Conservation (phyloP, 441 rosid genomes). For the Gossypium davidsonii region DNA sequence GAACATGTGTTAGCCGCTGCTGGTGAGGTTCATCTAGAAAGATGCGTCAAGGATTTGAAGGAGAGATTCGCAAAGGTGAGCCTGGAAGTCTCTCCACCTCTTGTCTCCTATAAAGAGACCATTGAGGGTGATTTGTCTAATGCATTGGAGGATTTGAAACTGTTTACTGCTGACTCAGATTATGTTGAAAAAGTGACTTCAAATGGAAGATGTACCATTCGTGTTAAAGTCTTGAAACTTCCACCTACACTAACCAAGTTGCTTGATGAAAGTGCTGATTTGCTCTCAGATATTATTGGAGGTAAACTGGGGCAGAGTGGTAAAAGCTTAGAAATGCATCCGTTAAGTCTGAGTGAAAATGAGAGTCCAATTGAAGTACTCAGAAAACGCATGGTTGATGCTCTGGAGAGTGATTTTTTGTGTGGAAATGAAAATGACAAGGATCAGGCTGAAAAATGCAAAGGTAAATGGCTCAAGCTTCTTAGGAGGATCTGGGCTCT, state of each 20-base stretch:
- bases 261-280: slow-evolving; percentile 69
- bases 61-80: slow-evolving; percentile 88
- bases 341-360: slow-evolving; percentile 25
- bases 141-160: slow-evolving; percentile 54
- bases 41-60: slow-evolving; percentile 79
- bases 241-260: slow-evolving; percentile 68
- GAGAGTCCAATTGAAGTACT: slow-evolving; percentile 54
- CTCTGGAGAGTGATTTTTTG: slow-evolving; percentile 46
- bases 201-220: slow-evolving; percentile 66
- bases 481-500: slow-evolving; percentile 84
- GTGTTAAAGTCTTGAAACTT: slow-evolving; percentile 76
- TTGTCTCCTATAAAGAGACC: slow-evolving; percentile 85
- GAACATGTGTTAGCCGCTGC: slow-evolving; percentile 94
- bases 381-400: slow-evolving; percentile 46
- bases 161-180: slow-evolving; percentile 46
- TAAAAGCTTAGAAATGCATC: slow-evolving; percentile 40
- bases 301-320: slow-evolving; percentile 47
- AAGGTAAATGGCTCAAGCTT: slow-evolving; percentile 61
- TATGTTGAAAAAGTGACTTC: slow-evolving; percentile 69
- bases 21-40: slow-evolving; percentile 91
- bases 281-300: slow-evolving; percentile 60
- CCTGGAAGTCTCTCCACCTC: slow-evolving; percentile 81
- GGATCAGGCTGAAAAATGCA: slow-evolving; percentile 55
- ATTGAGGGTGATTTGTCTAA: slow-evolving; percentile 59
- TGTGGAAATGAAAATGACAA: slow-evolving; percentile 47